Base-by-base conservation (phyloP, 1,139 yeast species). In the Groenewaldozyma sp. region DNA sequence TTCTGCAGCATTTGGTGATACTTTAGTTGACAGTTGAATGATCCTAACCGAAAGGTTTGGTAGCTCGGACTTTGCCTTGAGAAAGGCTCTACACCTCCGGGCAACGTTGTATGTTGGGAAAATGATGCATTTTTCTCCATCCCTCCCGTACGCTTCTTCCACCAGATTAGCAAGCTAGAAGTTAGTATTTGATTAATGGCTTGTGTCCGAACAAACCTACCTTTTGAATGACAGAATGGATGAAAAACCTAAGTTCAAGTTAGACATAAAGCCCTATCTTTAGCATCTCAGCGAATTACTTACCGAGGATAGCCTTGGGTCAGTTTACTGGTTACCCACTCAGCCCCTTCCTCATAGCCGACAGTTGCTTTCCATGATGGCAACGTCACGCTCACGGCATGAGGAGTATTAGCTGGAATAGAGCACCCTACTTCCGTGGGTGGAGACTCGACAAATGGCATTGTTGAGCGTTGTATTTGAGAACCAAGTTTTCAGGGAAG, bases 321-420 rank as follows among this genome's bases (percentile, higher is more conserved):
- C 93, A 88, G 82, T 56, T 77, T 76, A 36, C 69, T 64, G n/a
- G 79, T 77, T 3, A 88, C 88, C 84, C 91, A 80, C 16, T 73
- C 78, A 54, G 82, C 76, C 9, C 95, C 95, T 60, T 83, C 93
- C 60, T 88, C 96, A 55, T 88, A 88, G 4, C 86, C 95, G 3
- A 88, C 83, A 10, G 83, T 83, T 28, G 94, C 87, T 39, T 76
- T 83, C 96, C 96, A 88, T 0, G 95, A 82, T 4, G 97, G 97
- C 35, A 88, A 69, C 1, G 95, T 82, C 36, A 88, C 96, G 7
- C 94, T 82, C 1, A 88, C 95, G 0, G 96, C 96, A 60, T 88
- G 97, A 4, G 81, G 78, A 0, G 94, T 80, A 56, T 86, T 80
- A 45, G 81, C 78, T 9, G 97, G 97, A 45, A 91, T 87, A 3